Base-by-base conservation (phyloP, 2,329 filamentous ascomycete species). In the Fusarium cyanostomum region DNA sequence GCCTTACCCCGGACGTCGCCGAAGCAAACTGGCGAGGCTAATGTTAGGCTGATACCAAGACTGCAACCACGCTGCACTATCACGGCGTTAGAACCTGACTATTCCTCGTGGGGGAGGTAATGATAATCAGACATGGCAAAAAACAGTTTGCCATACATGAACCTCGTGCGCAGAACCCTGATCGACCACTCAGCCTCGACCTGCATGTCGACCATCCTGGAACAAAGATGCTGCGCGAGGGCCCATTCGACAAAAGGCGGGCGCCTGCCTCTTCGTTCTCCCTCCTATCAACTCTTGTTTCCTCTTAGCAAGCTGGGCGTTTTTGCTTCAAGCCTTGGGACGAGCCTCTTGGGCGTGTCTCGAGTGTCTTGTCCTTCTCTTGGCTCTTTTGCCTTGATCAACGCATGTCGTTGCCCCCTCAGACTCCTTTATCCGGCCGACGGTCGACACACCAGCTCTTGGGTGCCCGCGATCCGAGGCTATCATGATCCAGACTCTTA, bases 231-330 rank as follows among this genome's bases (percentile, higher is more conserved):
- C 41, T 44, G 31, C 39, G 30, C n/a, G 39, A 21, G 50, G 50
- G 16, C 24, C 33, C 37, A 45, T 45, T 51, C 33, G 30, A 39
- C 57, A 41, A 58, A 46, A 33, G 26, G 31, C 8, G 34, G 39
- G 13, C 28, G 7, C 62, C 15, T 41, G 46, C 31, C 21, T 62
- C 41, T 49, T 8, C 18, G 39, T 34, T 49, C 34, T 52, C 31
- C 18, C 39, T 49, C 31, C 28, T 7, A 21, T 44, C 21, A 8
- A 5, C 37, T 41, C 48, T 52, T 49, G 18, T 16, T 35, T 45
- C 28, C 7, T 50, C 62, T 66, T 66, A 62, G 62, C 62, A 31
- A 31, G 10, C 52, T 66, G 44, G 62, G 62, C 62, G 16, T 59
- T 66, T 58, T 66, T 31, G 48, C 62, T 52, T 34, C 52, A 41